Conservation (phyloP, 371 early-diverging fungal species). For the Conidiobolus incongruus region DNA sequence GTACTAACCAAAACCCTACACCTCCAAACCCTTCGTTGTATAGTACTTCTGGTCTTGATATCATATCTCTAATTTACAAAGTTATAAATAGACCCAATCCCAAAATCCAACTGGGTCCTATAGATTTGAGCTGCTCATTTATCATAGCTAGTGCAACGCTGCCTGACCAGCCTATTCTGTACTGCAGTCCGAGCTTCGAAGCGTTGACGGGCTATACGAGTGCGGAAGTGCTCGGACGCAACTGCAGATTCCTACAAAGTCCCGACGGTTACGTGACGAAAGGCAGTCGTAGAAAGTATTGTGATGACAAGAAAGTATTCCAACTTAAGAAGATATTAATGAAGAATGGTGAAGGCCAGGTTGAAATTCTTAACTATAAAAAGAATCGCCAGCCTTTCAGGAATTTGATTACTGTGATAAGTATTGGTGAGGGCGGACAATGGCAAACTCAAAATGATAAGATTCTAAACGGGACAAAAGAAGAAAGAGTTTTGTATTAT, state of each 20-base stretch:
- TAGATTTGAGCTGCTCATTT: slow-evolving; percentile 27
- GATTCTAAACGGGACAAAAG: too few relatives aligned
- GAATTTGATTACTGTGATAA: slow-evolving; percentile 41
- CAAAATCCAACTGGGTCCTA: slow-evolving; percentile 22
- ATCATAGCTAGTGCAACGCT: slow-evolving; percentile 15
- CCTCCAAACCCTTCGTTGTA: slow-evolving; percentile 13
- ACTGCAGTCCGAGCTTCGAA: slow-evolving; percentile 27
- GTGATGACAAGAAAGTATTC: slow-evolving; percentile 23
- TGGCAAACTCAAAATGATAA: too few relatives aligned
- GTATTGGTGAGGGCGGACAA: slow-evolving; percentile 17
- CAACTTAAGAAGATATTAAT: slow-evolving; percentile 21
- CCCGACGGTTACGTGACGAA: slow-evolving; percentile 17
- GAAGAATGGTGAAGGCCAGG: slow-evolving; percentile 26
- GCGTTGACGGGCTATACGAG: slow-evolving; percentile 26
- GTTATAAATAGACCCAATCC: slow-evolving; percentile 21
- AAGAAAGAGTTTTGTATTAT: slow-evolving; percentile 20
- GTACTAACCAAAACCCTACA: too few relatives aligned
- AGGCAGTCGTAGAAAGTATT: slow-evolving; percentile 19
- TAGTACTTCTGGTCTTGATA: slow-evolving; percentile 31
- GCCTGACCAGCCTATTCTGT: slow-evolving; percentile 21
- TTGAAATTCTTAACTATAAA: slow-evolving; percentile 32
- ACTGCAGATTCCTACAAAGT: slow-evolving; percentile 38
- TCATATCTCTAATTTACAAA: slow-evolving; percentile 23
- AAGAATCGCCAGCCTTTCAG: slow-evolving; percentile 49
- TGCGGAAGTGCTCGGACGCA: slow-evolving; percentile 23